A percentile compares a stretch with the other conserved stretches of the same genome.
Evolutionary conservation across 2,329 filamentous ascomycete species (phyloP).

Genomic region (Fusarium irregulare): DNA sequence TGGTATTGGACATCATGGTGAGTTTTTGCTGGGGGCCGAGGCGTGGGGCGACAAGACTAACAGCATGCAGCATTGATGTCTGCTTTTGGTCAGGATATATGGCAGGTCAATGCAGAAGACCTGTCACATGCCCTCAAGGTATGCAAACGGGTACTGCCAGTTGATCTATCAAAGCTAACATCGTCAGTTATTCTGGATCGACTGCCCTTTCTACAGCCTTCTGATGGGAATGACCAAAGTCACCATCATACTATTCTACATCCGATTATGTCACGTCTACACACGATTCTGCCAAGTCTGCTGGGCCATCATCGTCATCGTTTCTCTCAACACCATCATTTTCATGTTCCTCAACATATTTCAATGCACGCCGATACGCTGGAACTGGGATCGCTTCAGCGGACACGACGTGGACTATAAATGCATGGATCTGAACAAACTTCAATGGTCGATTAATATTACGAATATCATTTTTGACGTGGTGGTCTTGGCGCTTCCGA

Average conservation of each 20-base stretch:
- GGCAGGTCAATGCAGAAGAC: background rate
- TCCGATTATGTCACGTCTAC: slow-evolving; percentile 13
- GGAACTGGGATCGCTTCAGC: slow-evolving; percentile 16
- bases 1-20: slow-evolving; percentile 22
- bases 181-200: slow-evolving; percentile 9
- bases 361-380: slow-evolving; percentile 9
- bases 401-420: background rate
- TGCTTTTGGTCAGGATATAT: slow-evolving; percentile 16
- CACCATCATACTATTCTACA: slow-evolving; percentile 15
- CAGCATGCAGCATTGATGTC: background rate
- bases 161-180: too few relatives aligned
- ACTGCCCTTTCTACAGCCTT: slow-evolving; percentile 12
- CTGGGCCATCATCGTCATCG: background rate
- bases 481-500: background rate
- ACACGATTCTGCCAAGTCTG: slow-evolving; percentile 10
- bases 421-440: slow-evolving; percentile 20
- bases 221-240: slow-evolving; percentile 10
- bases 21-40: too few relatives aligned
- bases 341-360: slow-evolving; percentile 9
- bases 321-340: background rate
- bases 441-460: slow-evolving; percentile 12
- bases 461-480: slow-evolving; percentile 15
- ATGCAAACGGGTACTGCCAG: background rate
- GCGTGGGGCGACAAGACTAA: too few relatives aligned
- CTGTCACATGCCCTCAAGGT: slow-evolving; percentile 18